Conservation (phyloP, 495 filamentous ascomycete species). For the Chaetomidium leptoderma region DNA sequence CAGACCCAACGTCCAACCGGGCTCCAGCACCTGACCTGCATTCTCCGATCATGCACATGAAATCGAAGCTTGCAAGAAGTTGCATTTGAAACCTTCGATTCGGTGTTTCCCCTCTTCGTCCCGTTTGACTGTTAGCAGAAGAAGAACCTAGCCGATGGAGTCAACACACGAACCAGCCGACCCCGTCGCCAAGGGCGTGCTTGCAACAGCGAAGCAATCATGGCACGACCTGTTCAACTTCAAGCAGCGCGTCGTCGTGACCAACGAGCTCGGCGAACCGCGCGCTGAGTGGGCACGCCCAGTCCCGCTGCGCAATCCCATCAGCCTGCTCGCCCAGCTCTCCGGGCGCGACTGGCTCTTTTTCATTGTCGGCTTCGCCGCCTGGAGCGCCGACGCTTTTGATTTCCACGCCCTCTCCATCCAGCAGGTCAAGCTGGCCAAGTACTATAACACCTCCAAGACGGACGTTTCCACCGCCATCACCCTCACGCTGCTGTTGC, state of each 20-base stretch:
- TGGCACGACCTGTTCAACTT: conserved; percentile 61
- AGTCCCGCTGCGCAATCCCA: conserved; percentile 55
- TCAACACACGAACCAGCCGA: conserved; percentile 49
- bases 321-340: conserved; percentile 56
- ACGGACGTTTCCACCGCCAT: conserved; percentile 70
- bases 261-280: conserved; percentile 53
- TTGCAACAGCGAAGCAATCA: conserved; percentile 56
- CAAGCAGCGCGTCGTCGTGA: conserved; percentile 62
- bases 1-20: neutral
- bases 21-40: no score
- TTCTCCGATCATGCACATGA: no score
- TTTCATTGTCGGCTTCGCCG: conserved; percentile 58
- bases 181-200: conserved; percentile 54
- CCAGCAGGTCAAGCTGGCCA: conserved; percentile 62
- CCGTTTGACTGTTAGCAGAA: neutral
- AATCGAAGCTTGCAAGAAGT: no score
- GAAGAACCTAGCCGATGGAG: conserved; percentile 17
- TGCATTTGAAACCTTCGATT: no score
- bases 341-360: conserved; percentile 55
- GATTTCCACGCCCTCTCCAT: conserved; percentile 76
- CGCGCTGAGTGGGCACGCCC: conserved; percentile 58
- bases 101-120: neutral
- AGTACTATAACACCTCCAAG: conserved; percentile 59
- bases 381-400: conserved; percentile 69
- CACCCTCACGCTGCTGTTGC: conserved; percentile 66